These are phyloP conservation scores for Xerocomus cyaneibrunnescens DNA, from an alignment of 1,284 basidiomycete genomes.

Conservation along the genomic window DNA sequence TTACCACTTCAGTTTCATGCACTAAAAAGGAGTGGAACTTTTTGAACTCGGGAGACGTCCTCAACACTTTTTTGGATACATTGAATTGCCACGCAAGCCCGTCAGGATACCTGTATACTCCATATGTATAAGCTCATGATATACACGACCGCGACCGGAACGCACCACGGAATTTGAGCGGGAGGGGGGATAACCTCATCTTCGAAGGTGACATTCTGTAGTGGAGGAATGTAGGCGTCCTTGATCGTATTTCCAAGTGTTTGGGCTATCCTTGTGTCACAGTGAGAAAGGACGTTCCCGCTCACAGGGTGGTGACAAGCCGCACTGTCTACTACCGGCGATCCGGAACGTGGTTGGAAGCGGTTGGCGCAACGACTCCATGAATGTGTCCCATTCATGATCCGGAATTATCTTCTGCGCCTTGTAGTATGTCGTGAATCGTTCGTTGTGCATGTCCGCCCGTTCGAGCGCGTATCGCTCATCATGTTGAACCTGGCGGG, in stretches of 20 bases:
- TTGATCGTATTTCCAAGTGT: slow-evolving; percentile 34
- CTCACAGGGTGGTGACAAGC: slow-evolving; percentile 4
- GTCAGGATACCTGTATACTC: slow-evolving; percentile 77
- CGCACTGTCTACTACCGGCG: slow-evolving; percentile 83
- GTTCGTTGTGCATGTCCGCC: slow-evolving; percentile 68
- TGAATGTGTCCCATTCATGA: slow-evolving; percentile 79
- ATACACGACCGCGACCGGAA: slow-evolving; percentile 2
- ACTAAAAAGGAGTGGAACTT: slow-evolving; percentile 97
- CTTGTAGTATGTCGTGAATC: slow-evolving; percentile 77
- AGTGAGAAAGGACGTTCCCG: slow-evolving; percentile 6
- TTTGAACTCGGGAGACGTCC: slow-evolving; percentile 93
- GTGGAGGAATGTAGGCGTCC: slow-evolving; percentile 74
- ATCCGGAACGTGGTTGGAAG: slow-evolving; percentile 96
- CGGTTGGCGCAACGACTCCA: slow-evolving; percentile 67
- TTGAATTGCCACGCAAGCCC: slow-evolving; percentile 96
- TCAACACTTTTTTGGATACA: slow-evolving; percentile 85
- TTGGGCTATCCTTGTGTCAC: slow-evolving; percentile 23
- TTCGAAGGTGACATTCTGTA: slow-evolving; percentile 79
- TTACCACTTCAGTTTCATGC: slow-evolving; percentile 94
- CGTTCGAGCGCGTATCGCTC: slow-evolving; percentile 50
- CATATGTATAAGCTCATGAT: background rate
- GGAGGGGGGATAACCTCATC: slow-evolving; percentile 79
- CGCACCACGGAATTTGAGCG: slow-evolving; percentile 79
- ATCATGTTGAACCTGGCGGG: slow-evolving; percentile 6
- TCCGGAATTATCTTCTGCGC: slow-evolving; percentile 68